Base-by-base conservation (phyloP, 306 rosid species). In the Rosa lucieae region DNA sequence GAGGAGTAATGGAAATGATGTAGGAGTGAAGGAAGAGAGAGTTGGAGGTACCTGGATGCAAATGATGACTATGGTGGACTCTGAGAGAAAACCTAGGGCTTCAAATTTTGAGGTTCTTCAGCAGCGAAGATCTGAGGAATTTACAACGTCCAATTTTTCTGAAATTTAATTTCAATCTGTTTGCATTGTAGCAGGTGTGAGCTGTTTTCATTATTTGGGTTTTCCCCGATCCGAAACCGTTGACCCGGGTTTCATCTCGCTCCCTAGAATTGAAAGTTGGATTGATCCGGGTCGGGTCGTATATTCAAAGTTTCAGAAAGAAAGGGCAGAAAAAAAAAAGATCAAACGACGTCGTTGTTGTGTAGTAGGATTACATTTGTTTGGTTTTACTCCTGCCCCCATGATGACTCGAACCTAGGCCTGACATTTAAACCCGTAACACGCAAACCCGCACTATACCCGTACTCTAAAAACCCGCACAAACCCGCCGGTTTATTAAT, bases 41-140 rank as follows among this genome's bases (percentile, higher is more conserved):
- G 12, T 32, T 14, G 8, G 65, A 10, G 62, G 11, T 73, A 73
- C 77, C 77, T 53, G 66, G 46, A 70, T 47, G 56, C 37, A 5
- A 51, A 73, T 10, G 67, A 73, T 6, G 48, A 20, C 37, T 52
- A 3, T n/a, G 77, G 77, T 52, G 76, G 18, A 51, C 21, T 51
- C 21, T 51, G 11, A 66, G 70, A 15, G 32, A n/a, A 39, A 73
- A 73, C 11, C 49, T 53, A 37, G 77, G 77, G 67, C 58, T 73
- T 73, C 49, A 39, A 39, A 62, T 12, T 72, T 21, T 53, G 48
- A 15, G 39, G 47, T 8, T n/a, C 32, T 72, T 18, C 17, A 35
- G 76, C 65, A 29, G 63, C 17, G 76, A 73, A 76, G 72, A 76
- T 76, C 79, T 76, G 79, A 79, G 76, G 46, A 52, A 52, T 21